Evolutionary conservation across 2,329 filamentous ascomycete species (phyloP).

Genomic region (Ceratocystis destructans): DNA sequence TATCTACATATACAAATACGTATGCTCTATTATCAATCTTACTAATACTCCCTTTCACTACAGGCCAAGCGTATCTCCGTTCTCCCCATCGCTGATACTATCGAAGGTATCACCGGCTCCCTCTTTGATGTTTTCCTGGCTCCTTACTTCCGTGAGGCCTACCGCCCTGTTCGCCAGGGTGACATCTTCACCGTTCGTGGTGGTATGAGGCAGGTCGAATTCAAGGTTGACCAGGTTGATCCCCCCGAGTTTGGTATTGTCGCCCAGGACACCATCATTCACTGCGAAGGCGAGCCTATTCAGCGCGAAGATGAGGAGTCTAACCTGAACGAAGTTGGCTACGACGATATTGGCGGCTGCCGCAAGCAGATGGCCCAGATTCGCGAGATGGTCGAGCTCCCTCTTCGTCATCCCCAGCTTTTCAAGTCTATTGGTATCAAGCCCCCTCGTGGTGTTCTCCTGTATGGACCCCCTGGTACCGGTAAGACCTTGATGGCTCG

Average conservation of each 20-base stretch:
- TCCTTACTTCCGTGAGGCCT: slow-evolving; percentile 98
- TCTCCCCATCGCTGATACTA: slow-evolving; percentile 92
- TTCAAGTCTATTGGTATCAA: slow-evolving; percentile 99
- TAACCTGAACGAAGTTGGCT: slow-evolving; percentile 97
- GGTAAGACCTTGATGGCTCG: slow-evolving; percentile 99
- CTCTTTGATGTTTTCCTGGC: slow-evolving; percentile 98
- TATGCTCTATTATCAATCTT: background rate
- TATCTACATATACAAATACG: background rate
- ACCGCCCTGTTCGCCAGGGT: slow-evolving; percentile 91
- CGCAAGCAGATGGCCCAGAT: slow-evolving; percentile 99
- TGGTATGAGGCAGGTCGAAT: slow-evolving; percentile 98
- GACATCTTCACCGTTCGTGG: slow-evolving; percentile 95
- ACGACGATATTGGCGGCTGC: slow-evolving; percentile 98
- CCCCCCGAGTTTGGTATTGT: slow-evolving; percentile 98
- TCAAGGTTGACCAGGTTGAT: slow-evolving; percentile 98
- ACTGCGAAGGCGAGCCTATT: slow-evolving; percentile 89
- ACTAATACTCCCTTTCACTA: background rate
- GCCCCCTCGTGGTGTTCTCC: slow-evolving; percentile 92
- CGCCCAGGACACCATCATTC: slow-evolving; percentile 95
- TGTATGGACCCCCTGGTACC: slow-evolving; percentile 93
- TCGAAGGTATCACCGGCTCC: slow-evolving; percentile 93
- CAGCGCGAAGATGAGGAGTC: slow-evolving; percentile 98
- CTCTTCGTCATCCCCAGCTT: slow-evolving; percentile 88
- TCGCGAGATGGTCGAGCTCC: slow-evolving; percentile 93
- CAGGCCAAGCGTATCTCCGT: slow-evolving; percentile 98